phyloP scores from a whole-genome alignment of 2,329 filamentous ascomycete species.

The Colletotrichum abscissum region DNA sequence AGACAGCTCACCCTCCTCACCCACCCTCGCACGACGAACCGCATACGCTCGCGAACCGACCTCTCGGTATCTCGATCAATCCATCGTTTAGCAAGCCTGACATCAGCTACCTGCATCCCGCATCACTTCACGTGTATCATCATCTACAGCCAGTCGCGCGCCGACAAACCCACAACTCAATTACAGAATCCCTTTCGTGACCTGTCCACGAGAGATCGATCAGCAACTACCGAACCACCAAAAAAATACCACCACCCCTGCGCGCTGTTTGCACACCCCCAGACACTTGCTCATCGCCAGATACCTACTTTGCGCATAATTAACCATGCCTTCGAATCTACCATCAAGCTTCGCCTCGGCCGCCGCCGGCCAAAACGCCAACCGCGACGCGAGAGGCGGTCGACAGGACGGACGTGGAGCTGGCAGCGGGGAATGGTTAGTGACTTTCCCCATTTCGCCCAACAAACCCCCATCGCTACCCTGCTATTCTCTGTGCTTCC shows the following conservation, averaged over 20 bases:
- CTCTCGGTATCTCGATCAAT: conserved; percentile 32
- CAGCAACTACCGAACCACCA: conserved; percentile 21
- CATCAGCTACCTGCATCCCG: conserved; percentile 33
- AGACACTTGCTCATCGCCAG: conserved; percentile 9
- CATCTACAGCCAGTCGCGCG: conserved; percentile 19
- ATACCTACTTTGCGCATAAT: conserved; percentile 31
- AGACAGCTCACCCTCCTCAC: conserved; percentile 36
- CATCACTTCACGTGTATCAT: conserved; percentile 33
- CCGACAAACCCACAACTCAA: conserved; percentile 19
- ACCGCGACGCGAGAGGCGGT: conserved; percentile 68
- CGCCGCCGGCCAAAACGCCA: conserved; percentile 79
- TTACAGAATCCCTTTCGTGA: conserved; percentile 27
- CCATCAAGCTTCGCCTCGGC: conserved; percentile 88
- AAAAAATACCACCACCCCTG: conserved; percentile 14
- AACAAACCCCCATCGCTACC: not conserved
- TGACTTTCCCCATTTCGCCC: conserved; percentile 38
- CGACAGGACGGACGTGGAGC: conserved; percentile 67
- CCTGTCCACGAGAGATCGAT: conserved; percentile 34
- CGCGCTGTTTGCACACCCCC: conserved; percentile 20
- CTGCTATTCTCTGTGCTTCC: not conserved
- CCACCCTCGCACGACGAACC: conserved; percentile 34
- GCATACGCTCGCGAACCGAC: conserved; percentile 29
- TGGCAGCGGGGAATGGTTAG: conserved; percentile 79
- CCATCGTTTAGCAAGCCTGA: conserved; percentile 38
- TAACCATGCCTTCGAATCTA: conserved; percentile 76